A percentile compares a stretch with the other conserved stretches of the same genome.
These are phyloP conservation scores for Conticribra guillardii DNA, from an alignment of 108 stramenopile genomes.

Conservation along the genomic window DNA sequence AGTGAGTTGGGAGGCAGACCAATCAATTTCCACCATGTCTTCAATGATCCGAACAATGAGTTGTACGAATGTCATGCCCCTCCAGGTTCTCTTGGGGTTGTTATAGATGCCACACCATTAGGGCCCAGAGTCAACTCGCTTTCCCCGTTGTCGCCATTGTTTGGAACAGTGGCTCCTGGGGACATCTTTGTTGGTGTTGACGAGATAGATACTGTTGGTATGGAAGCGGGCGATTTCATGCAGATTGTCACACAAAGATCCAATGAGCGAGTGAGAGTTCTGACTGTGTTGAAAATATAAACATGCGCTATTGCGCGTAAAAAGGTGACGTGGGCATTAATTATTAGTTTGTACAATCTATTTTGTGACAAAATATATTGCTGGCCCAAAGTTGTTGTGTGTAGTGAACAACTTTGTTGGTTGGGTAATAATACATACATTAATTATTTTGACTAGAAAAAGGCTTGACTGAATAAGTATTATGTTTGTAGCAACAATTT, in stretches of 20 bases:
- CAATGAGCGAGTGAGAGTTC: conserved; percentile 22
- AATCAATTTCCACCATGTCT: conserved; percentile 37
- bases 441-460: too few species aligned
- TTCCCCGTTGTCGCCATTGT: conserved; percentile 42
- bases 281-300: conserved; percentile 40
- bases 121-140: conserved; percentile 35
- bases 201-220: conserved; percentile 43
- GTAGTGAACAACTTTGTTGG: too few species aligned
- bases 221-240: conserved; percentile 40
- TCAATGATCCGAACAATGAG: conserved; percentile 43
- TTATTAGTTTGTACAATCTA: too few species aligned
- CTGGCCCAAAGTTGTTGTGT: too few species aligned
- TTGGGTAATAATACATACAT: too few species aligned
- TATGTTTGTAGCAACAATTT: background rate
- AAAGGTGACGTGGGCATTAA: too few species aligned
- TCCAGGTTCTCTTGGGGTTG: conserved; percentile 44
- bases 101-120: conserved; percentile 37
- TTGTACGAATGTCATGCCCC: conserved; percentile 42
- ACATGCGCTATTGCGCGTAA: too few species aligned
- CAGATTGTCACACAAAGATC: conserved; percentile 41
- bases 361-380: too few species aligned
- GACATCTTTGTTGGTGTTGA: conserved; percentile 46
- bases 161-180: conserved; percentile 27
- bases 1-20: conserved; percentile 3
- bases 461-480: too few species aligned